Percentiles rank a stretch among this genome's conserved stretches.
These are phyloP conservation scores for Daphne laureola DNA, from an alignment of 441 rosid genomes.

Conservation along the genomic window DNA sequence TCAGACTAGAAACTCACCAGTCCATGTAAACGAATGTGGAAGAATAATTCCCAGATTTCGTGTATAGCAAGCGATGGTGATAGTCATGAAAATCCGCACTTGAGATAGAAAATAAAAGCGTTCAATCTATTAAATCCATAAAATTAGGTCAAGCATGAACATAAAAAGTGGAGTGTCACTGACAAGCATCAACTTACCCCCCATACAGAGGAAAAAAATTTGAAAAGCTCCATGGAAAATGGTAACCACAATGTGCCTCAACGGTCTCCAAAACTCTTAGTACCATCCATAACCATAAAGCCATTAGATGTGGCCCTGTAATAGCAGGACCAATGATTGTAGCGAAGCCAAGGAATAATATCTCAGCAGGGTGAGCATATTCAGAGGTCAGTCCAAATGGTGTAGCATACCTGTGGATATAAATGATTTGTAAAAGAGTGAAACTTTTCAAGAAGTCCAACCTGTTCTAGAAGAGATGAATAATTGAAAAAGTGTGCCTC, in stretches of 20 bases:
- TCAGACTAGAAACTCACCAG: slow-evolving; percentile 46
- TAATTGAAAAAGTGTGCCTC: neutral
- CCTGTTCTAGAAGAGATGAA: slow-evolving; percentile 4
- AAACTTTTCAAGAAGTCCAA: neutral
- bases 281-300: slow-evolving; percentile 96
- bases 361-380: slow-evolving; percentile 98
- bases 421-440: slow-evolving; percentile 1
- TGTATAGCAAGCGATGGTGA: slow-evolving; percentile 89
- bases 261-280: slow-evolving; percentile 94
- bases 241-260: slow-evolving; percentile 97
- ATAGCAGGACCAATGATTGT: slow-evolving; percentile 92
- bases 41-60: slow-evolving; percentile 95
- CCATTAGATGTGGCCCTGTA: slow-evolving; percentile 87
- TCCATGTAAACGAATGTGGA: slow-evolving; percentile 96
- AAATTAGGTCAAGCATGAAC: neutral
- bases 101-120: slow-evolving; percentile 14
- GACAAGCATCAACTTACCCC: slow-evolving; percentile 47
- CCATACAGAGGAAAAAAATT: slow-evolving; percentile 89
- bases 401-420: slow-evolving; percentile 69
- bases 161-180: neutral
- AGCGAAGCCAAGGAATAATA: slow-evolving; percentile 93
- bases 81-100: slow-evolving; percentile 98
- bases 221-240: slow-evolving; percentile 98
- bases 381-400: slow-evolving; percentile 98
- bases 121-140: slow-evolving; percentile 5